Percentiles rank a stretch among this genome's conserved stretches.
These are phyloP conservation scores for Euphorbia corollata DNA, from an alignment of 441 rosid genomes.

Conservation along the genomic window DNA sequence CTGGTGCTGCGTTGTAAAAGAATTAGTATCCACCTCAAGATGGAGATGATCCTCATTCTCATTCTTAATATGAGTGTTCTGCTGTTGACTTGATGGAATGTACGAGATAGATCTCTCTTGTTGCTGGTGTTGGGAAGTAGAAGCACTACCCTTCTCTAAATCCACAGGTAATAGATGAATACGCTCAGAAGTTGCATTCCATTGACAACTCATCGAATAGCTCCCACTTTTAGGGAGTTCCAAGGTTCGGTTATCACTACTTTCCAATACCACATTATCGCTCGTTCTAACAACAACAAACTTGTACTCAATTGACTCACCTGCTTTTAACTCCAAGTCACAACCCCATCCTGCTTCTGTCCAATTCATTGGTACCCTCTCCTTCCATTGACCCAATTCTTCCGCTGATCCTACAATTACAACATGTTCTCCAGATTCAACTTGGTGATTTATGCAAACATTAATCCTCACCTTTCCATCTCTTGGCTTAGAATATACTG, in stretches of 20 bases:
- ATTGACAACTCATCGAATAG: conserved; percentile 53
- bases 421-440: conserved; percentile 70
- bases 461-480: conserved; percentile 41
- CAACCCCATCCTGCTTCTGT: conserved; percentile 77
- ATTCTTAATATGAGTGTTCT: too few relatives aligned
- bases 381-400: conserved; percentile 85
- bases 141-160: too few relatives aligned
- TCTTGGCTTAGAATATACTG: conserved; percentile 30
- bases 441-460: conserved; percentile 64
- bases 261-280: conserved; percentile 61
- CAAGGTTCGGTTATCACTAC: conserved; percentile 61
- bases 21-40: conserved; percentile 40
- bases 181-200: conserved; percentile 59
- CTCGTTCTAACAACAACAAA: conserved; percentile 49
- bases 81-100: too few relatives aligned
- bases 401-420: conserved; percentile 63
- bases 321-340: conserved; percentile 50
- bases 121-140: too few relatives aligned
- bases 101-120: too few relatives aligned
- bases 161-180: conserved; percentile 39
- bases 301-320: conserved; percentile 57
- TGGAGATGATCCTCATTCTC: too few relatives aligned
- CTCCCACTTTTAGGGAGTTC: conserved; percentile 55
- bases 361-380: conserved; percentile 64
- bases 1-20: conserved; percentile 33